phyloP scores from a whole-genome alignment of 495 filamentous ascomycete species.

The Endocarpon pusillum region DNA sequence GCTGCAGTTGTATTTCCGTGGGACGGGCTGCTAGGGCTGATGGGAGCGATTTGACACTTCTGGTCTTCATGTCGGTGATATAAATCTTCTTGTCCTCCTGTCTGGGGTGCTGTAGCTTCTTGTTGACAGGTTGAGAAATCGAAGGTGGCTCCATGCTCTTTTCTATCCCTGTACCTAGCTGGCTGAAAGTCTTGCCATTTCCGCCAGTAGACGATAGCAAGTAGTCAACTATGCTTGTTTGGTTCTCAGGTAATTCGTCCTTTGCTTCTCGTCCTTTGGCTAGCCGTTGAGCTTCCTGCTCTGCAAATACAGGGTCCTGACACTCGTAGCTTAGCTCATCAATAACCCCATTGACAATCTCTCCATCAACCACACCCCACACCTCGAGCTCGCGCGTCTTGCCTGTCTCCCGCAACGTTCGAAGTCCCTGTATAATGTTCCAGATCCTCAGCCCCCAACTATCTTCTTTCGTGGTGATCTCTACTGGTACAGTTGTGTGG shows the following conservation, averaged over 20 bases:
- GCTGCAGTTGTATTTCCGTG: slow-evolving; percentile 70
- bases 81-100: slow-evolving; percentile 44
- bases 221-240: slow-evolving; percentile 35
- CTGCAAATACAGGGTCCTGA: slow-evolving; percentile 53
- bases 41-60: slow-evolving; percentile 43
- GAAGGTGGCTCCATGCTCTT: slow-evolving; percentile 73
- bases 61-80: slow-evolving; percentile 80
- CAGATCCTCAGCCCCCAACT: slow-evolving; percentile 67
- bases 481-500: slow-evolving; percentile 54
- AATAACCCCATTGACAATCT: slow-evolving; percentile 77
- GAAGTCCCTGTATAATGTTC: slow-evolving; percentile 81
- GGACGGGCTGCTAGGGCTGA: slow-evolving; percentile 49
- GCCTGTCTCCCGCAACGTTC: slow-evolving; percentile 57
- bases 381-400: slow-evolving; percentile 79
- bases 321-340: slow-evolving; percentile 69
- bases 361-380: slow-evolving; percentile 75
- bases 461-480: slow-evolving; percentile 63
- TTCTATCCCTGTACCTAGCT: slow-evolving; percentile 50
- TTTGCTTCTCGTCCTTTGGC: slow-evolving; percentile 18
- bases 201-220: slow-evolving; percentile 25
- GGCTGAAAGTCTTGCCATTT: slow-evolving; percentile 17
- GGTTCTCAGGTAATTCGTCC: slow-evolving; percentile 29
- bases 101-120: slow-evolving; percentile 67
- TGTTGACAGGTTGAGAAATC: slow-evolving; percentile 42
- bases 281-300: slow-evolving; percentile 23